phyloP scores from a whole-genome alignment of 305 asterid genomes.

The Solanum hybrid region DNA sequence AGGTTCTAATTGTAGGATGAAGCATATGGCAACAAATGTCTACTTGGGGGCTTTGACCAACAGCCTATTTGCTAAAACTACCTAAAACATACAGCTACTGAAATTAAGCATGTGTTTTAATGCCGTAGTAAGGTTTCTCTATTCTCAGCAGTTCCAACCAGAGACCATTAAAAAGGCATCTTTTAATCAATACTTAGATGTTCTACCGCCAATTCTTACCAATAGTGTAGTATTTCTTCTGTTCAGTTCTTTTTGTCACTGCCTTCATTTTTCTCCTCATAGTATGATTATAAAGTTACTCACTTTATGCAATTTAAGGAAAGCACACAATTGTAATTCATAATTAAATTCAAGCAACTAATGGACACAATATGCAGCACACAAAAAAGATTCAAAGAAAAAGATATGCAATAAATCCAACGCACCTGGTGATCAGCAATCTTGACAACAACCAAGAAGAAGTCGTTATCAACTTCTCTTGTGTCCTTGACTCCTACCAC shows the following conservation, averaged over 20 bases:
- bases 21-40: background rate
- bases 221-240: background rate
- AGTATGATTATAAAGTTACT: background rate
- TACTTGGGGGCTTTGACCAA: background rate
- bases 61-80: background rate
- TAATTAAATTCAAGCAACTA: background rate
- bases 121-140: background rate
- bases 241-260: background rate
- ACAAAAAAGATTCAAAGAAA: background rate
- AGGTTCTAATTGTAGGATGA: background rate
- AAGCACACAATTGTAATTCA: background rate
- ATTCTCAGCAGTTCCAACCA: background rate
- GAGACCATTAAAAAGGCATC: background rate
- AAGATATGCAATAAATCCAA: background rate
- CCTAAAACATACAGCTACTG: background rate
- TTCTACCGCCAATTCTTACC: background rate
- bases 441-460: slow-evolving; percentile 93
- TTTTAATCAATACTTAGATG: background rate
- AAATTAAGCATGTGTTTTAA: background rate
- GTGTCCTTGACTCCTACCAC: slow-evolving; percentile 81
- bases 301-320: background rate
- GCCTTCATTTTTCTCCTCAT: background rate
- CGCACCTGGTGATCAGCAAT: slow-evolving; percentile 80
- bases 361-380: background rate
- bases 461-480: slow-evolving; percentile 88